These are phyloP conservation scores for Arthrobotrys iridis DNA, from an alignment of 2,329 filamentous ascomycete species.

Conservation along the genomic window DNA sequence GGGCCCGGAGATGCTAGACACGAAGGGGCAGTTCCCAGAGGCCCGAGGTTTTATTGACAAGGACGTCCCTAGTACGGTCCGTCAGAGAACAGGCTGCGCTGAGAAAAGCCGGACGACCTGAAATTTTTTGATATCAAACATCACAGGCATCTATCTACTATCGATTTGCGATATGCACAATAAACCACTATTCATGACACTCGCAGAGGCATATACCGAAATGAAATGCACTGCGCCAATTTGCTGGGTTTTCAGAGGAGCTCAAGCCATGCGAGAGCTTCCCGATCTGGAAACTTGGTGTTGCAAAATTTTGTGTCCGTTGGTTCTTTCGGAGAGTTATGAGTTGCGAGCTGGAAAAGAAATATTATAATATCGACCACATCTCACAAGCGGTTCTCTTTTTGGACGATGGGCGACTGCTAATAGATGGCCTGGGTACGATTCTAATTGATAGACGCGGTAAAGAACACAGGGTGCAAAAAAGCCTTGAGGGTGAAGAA, in stretches of 20 bases:
- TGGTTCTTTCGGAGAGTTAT: conserved; percentile 52
- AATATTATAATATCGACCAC: conserved; percentile 29
- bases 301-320: conserved; percentile 54
- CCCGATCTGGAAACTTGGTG: conserved; percentile 51
- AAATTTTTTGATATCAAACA: conserved; percentile 33
- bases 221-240: conserved; percentile 45
- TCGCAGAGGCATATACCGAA: conserved; percentile 18
- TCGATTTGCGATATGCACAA: conserved; percentile 10
- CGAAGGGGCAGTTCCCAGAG: conserved; percentile 50
- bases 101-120: conserved; percentile 17
- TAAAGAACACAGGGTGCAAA: conserved; percentile 7
- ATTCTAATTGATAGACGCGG: too few species aligned
- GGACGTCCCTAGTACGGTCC: conserved; percentile 26
- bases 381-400: conserved; percentile 13
- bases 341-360: conserved; percentile 42
- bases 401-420: conserved; percentile 22
- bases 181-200: conserved; percentile 21
- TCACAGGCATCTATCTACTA: conserved; percentile 29
- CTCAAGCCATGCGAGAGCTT: conserved; percentile 42
- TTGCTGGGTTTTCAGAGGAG: conserved; percentile 46
- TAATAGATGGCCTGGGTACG: too few species aligned
- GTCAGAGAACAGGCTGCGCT: conserved; percentile 14
- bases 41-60: conserved; percentile 24
- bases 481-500: conserved; percentile 18
- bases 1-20: conserved; percentile 51